These are phyloP conservation scores for Wallacemonas rigidus DNA, from an alignment of 208 protist species.

Conservation along the genomic window DNA sequence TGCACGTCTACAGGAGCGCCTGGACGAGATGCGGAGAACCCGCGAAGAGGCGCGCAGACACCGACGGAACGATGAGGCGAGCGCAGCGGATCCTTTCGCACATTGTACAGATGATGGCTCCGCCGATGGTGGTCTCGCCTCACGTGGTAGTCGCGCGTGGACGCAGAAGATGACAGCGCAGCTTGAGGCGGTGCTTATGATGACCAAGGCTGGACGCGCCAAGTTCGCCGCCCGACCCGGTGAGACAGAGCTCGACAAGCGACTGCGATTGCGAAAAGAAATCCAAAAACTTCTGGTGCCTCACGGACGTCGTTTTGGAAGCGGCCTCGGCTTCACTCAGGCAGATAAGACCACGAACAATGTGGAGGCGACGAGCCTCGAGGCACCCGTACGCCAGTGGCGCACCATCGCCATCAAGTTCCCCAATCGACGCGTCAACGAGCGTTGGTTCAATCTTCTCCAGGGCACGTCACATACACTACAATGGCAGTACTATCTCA, in stretches of 20 bases:
- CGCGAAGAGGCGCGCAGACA: background rate
- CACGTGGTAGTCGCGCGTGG: background rate
- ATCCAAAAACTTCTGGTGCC: slow-evolving; percentile 17
- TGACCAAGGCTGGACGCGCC: slow-evolving; percentile 9
- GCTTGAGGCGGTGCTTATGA: slow-evolving; percentile 1
- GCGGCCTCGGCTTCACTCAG: background rate
- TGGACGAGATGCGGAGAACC: slow-evolving; percentile 14
- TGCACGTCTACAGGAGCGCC: slow-evolving; percentile 26
- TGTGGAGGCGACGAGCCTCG: background rate
- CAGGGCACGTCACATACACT: slow-evolving; percentile 56
- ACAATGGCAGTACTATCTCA: slow-evolving; percentile 72
- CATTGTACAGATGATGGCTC: background rate
- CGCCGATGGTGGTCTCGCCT: no score
- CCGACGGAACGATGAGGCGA: background rate
- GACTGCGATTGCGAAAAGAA: slow-evolving; percentile 14
- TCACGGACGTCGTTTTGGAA: slow-evolving; percentile 1
- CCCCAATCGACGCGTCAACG: slow-evolving; percentile 69
- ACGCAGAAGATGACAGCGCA: slow-evolving; percentile 1
- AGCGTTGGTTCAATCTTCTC: slow-evolving; percentile 85
- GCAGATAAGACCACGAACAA: background rate
- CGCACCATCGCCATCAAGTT: slow-evolving; percentile 74
- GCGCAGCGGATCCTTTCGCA: background rate
- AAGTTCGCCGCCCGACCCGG: background rate
- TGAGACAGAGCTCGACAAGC: slow-evolving; percentile 9
- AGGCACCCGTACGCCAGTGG: slow-evolving; percentile 46